Percentiles rank a stretch among this genome's conserved stretches.
Evolutionary conservation across 2,329 filamentous ascomycete species (phyloP).

Genomic region (Dichotomopilus funicola): DNA sequence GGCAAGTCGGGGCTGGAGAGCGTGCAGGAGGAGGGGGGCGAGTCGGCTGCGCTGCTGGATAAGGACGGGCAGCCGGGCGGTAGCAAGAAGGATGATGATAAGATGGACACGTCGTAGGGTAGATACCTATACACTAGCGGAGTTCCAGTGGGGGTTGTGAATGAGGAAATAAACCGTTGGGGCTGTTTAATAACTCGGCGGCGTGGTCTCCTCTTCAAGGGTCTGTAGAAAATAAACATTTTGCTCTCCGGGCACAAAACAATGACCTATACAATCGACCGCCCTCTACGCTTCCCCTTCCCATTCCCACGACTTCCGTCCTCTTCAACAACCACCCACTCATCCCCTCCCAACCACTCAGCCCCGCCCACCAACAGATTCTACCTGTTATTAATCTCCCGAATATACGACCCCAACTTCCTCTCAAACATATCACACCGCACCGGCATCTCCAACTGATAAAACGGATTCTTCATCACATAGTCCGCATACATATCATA

Average conservation of each 20-base stretch:
- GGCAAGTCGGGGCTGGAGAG: conserved; percentile 52
- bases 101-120: conserved; percentile 80
- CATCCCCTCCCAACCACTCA: background rate
- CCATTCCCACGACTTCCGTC: background rate
- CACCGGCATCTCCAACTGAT: conserved; percentile 95
- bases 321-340: background rate
- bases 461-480: conserved; percentile 99
- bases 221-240: conserved; percentile 10
- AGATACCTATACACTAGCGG: background rate
- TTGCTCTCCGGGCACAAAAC: background rate
- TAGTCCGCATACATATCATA: conserved; percentile 96
- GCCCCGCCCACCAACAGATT: conserved; percentile 17
- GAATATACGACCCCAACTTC: conserved; percentile 73
- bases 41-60: conserved; percentile 56
- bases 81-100: conserved; percentile 42
- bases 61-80: conserved; percentile 60
- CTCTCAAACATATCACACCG: conserved; percentile 93
- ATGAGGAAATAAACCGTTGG: background rate
- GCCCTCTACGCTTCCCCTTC: background rate
- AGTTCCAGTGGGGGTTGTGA: background rate
- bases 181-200: background rate
- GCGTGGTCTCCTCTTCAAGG: background rate
- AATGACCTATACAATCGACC: background rate
- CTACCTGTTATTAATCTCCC: conserved; percentile 58
- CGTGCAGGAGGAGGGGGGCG: conserved; percentile 62